Evolutionary conservation across 176 grass and related monocot species (phyloP).

Genomic region (Panicum miliaceum): DNA sequence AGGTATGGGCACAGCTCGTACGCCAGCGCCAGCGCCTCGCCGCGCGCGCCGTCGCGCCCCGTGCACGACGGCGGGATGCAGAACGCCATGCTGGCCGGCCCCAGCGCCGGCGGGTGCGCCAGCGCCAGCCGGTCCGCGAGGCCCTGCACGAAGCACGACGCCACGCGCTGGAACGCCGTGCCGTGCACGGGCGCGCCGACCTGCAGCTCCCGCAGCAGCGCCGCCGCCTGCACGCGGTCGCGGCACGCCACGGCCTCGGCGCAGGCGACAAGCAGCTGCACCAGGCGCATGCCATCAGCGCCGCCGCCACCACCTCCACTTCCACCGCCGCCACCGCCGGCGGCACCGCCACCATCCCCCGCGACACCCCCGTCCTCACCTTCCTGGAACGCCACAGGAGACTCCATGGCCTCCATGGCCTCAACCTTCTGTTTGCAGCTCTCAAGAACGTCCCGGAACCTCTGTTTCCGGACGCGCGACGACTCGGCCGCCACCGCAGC

Average conservation of each 20-base stretch:
- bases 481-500: slow-evolving; percentile 21
- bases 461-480: slow-evolving; percentile 50
- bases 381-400: slow-evolving; percentile 6
- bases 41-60: slow-evolving; percentile 27
- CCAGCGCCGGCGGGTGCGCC: slow-evolving; percentile 55
- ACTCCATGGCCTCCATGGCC: slow-evolving; percentile 54
- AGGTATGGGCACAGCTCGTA: slow-evolving; percentile 84
- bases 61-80: slow-evolving; percentile 45
- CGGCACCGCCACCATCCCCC: not conserved
- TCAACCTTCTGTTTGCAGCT: slow-evolving; percentile 73
- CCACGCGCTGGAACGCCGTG: slow-evolving; percentile 74
- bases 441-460: slow-evolving; percentile 52
- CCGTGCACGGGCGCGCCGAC: slow-evolving; percentile 55
- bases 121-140: slow-evolving; percentile 60
- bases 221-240: slow-evolving; percentile 63
- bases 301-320: not conserved
- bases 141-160: slow-evolving; percentile 79
- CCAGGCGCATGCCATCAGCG: slow-evolving; percentile 59
- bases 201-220: slow-evolving; percentile 59
- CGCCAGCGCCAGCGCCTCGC: slow-evolving; percentile 63
- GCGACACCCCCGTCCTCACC: not conserved
- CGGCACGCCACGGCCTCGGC: slow-evolving; percentile 83
- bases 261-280: slow-evolving; percentile 71
- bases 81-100: slow-evolving; percentile 57
- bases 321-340: not conserved